Base-by-base conservation (phyloP, 2,329 filamentous ascomycete genomes). In the Diaporthe sp. region DNA sequence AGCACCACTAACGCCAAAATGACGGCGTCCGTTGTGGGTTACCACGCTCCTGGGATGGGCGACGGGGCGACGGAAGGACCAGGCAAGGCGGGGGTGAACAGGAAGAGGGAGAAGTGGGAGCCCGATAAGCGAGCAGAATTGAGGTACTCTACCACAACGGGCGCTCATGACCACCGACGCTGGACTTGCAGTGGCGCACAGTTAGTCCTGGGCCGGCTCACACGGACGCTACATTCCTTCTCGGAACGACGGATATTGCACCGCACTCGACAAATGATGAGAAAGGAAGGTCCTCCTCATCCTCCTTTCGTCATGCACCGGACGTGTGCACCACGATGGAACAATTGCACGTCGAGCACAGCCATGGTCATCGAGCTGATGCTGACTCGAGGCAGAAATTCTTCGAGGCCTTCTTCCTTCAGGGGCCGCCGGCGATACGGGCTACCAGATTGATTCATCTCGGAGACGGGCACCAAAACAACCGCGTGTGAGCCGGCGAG, bases 11-110 rank as follows among this genome's bases (percentile, higher is more conserved):
- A 42, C 34, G 65, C 49, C 31, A 55, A 55, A 39, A 55, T 31
- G 65, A 70, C n/a, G 65, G 65, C 73, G 57, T 72, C 55, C 57
- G 53, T 60, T 49, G 68, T 61, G 73, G 73, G 34, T 39, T 75
- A 75, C 73, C 73, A 57, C 47, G 57, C 65, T 47, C 42, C 60
- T 75, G 73, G 73, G 65, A 61, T 61, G 53, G 47, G 20, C 9
- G 42, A 10, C n/a, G n/a, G 65, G 47, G 31, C 20, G n/a, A 65
- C 39, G 60, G 39, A 55, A 28, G 13, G 51, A 55, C 51, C n/a
- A 55, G 51, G 25, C 60, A 63, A 63, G 60, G 60, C 39, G 60
- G 60, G 60, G 42, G 39, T 39, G 25, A 63, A n/a, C 13, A 25
- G 17, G 28, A 12, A 37, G 44, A 10, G 28, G 61, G 28, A 31